Conservation (phyloP, 108 stramenopile species). For the Seminavis robusta region DNA sequence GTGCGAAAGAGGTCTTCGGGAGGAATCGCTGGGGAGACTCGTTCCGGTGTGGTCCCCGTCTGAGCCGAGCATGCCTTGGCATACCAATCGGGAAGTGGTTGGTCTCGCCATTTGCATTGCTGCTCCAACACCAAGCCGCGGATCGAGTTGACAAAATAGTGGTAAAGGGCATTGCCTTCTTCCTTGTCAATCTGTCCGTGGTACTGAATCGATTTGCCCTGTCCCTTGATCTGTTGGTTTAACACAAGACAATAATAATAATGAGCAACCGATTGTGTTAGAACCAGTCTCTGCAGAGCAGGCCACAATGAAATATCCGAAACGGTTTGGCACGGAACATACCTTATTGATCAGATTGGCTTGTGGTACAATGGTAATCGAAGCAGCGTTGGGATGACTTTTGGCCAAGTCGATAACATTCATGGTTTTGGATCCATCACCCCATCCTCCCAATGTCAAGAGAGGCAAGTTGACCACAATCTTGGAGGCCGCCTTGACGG, state of each 20-base stretch:
- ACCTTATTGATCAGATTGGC: slow-evolving; percentile 65
- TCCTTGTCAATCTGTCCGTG: slow-evolving; percentile 57
- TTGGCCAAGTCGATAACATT: slow-evolving; percentile 14
- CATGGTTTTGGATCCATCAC: slow-evolving; percentile 30
- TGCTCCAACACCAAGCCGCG: slow-evolving; percentile 26
- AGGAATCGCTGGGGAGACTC: slow-evolving; percentile 24
- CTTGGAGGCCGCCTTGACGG: slow-evolving; percentile 49
- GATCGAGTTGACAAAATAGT: slow-evolving; percentile 38
- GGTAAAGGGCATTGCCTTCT: slow-evolving; percentile 42
- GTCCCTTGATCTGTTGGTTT: slow-evolving; percentile 38
- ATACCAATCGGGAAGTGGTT: neutral
- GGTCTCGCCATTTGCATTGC: slow-evolving; percentile 14
- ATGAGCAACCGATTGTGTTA: no score
- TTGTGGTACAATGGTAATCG: slow-evolving; percentile 56
- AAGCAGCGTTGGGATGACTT: slow-evolving; percentile 5
- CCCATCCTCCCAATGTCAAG: slow-evolving; percentile 58
- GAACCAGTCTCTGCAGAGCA: no score
- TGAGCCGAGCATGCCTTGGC: no score
- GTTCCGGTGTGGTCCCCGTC: neutral
- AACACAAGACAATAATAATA: no score
- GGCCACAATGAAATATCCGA: no score
- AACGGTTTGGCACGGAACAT: no score
- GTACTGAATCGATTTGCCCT: slow-evolving; percentile 68
- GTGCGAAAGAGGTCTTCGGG: slow-evolving; percentile 42
- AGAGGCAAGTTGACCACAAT: slow-evolving; percentile 58